Evolutionary conservation across 352 stramenopile genomes (phyloP).

Genomic region (Phytopythium ostracodes): DNA sequence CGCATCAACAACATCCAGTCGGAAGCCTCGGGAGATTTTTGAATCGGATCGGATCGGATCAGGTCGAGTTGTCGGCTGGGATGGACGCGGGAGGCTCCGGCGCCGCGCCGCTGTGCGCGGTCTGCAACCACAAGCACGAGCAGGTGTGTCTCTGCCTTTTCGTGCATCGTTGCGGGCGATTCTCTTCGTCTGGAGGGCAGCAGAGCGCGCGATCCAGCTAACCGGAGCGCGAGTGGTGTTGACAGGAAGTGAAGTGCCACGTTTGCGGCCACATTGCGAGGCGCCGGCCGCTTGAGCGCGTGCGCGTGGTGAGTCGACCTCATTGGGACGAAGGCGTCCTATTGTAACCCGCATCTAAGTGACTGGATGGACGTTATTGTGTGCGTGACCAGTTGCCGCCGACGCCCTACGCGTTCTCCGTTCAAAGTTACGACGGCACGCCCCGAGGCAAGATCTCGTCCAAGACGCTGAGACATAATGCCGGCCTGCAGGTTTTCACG

Average conservation of each 20-base stretch:
- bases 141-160: constrained; percentile 11
- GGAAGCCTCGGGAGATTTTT: background rate
- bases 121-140: constrained; percentile 54
- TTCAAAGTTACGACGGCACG: constrained; percentile 47
- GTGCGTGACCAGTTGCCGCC: constrained; percentile 24
- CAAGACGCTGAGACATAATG: constrained; percentile 18
- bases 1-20: background rate
- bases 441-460: constrained; percentile 15
- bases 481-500: constrained; percentile 44
- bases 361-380: background rate
- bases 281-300: constrained; percentile 6
- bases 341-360: background rate
- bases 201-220: background rate
- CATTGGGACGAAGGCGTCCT: background rate
- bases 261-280: constrained; percentile 7
- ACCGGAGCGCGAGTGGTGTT: background rate
- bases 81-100: background rate
- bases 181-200: background rate
- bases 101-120: constrained; percentile 23
- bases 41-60: no score
- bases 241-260: constrained; percentile 4
- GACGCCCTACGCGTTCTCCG: constrained; percentile 37
- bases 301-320: background rate
- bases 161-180: background rate
- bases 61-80: no score